Percentiles rank a stretch among this genome's conserved stretches.
phyloP scores from a whole-genome alignment of 352 stramenopile genomes.

The Globisporangium rhizosaccharum region DNA sequence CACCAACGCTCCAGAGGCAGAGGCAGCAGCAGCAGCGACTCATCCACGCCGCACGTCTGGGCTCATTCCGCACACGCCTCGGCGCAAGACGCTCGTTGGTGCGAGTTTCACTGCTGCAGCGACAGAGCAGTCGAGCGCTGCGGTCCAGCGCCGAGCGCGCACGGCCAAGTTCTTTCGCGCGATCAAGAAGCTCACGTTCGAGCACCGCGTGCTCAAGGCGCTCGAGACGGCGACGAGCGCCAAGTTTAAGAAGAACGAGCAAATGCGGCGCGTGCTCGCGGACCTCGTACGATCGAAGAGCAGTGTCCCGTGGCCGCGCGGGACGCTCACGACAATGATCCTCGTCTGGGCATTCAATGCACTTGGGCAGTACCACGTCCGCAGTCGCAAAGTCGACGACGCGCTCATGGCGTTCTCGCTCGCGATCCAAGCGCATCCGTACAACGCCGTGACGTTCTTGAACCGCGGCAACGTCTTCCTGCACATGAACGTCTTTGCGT shows the following conservation, averaged over 20 bases:
- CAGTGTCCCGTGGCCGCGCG: constrained; percentile 27
- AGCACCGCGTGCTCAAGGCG: constrained; percentile 36
- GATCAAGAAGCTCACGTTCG: constrained; percentile 40
- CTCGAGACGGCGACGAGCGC: constrained; percentile 24
- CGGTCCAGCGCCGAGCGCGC: constrained; percentile 7
- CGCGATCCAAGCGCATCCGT: constrained; percentile 39
- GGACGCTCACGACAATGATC: constrained; percentile 32
- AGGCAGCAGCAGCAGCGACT: background rate
- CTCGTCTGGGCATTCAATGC: constrained; percentile 54
- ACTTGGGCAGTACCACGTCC: constrained; percentile 26
- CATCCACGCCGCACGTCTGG: background rate
- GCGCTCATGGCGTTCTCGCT: constrained; percentile 47
- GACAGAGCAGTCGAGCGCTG: background rate
- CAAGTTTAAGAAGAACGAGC: constrained; percentile 35
- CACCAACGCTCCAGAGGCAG: background rate
- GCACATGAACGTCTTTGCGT: constrained; percentile 26
- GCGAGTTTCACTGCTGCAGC: background rate
- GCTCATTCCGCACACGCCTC: background rate
- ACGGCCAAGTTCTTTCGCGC: constrained; percentile 26
- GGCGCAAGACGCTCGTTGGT: constrained; percentile 6
- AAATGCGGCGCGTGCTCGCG: constrained; percentile 17
- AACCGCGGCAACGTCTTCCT: constrained; percentile 54
- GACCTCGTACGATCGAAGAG: constrained; percentile 18
- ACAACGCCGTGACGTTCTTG: constrained; percentile 31
- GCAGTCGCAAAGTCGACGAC: constrained; percentile 29